Percentiles rank a stretch among this genome's conserved stretches.
phyloP scores from a whole-genome alignment of 1,139 yeast species.

The Yamadazyma oceani region DNA sequence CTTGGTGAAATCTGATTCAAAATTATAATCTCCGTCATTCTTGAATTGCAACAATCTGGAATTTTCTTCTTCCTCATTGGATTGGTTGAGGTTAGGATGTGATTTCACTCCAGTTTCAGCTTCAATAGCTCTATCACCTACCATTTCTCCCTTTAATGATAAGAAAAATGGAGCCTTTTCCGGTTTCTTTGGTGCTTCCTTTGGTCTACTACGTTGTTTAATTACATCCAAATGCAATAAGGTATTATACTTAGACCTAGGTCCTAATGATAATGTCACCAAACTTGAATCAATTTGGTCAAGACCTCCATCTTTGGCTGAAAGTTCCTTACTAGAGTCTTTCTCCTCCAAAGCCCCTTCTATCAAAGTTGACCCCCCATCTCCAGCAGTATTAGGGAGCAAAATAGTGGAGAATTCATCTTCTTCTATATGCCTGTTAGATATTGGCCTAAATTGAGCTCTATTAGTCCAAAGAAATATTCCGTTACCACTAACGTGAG shows the following conservation, averaged over 20 bases:
- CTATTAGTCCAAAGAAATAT: conserved; percentile 90
- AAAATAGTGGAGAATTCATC: conserved; percentile 61
- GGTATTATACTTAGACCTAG: conserved; percentile 78
- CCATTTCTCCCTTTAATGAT: conserved; percentile 59
- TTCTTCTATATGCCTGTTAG: conserved; percentile 77
- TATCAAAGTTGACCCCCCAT: conserved; percentile 70
- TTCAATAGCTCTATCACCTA: conserved; percentile 67
- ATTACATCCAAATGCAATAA: conserved; percentile 80
- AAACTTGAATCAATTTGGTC: conserved; percentile 66
- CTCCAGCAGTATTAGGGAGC: conserved; percentile 80
- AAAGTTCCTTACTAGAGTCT: conserved; percentile 20
- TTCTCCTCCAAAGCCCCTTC: conserved; percentile 67
- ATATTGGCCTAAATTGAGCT: conserved; percentile 75
- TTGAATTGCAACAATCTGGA: conserved; percentile 30
- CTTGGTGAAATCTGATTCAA: conserved; percentile 76
- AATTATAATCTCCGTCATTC: conserved; percentile 30
- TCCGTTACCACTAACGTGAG: conserved; percentile 91
- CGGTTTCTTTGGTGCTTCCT: conserved; percentile 84
- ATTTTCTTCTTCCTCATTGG: conserved; percentile 20
- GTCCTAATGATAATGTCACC: conserved; percentile 72
- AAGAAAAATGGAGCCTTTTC: conserved; percentile 82
- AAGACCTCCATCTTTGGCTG: conserved; percentile 24
- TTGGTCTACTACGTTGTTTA: conserved; percentile 84
- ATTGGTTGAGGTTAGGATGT: conserved; percentile 8
- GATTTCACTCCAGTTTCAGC: conserved; percentile 46